A percentile compares a stretch with the other conserved stretches of the same genome.
phyloP scores from a whole-genome alignment of 192 early-diverging fungal genomes.

The Podila minutissima region DNA sequence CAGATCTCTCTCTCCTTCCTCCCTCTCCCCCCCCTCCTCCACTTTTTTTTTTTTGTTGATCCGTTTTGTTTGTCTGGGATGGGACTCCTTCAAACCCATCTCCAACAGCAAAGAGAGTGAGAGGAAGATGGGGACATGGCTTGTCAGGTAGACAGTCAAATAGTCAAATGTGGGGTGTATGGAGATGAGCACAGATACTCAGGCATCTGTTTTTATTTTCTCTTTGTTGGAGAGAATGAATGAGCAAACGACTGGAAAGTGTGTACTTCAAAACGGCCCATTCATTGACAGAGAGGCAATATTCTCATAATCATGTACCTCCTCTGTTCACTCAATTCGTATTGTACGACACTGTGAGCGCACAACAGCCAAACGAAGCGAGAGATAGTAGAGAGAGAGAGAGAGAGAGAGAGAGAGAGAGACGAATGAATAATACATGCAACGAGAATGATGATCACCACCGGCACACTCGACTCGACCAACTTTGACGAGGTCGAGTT shows the following conservation, averaged over 20 bases:
- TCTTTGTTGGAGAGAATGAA: not conserved
- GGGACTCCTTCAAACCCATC: not conserved
- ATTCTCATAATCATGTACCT: too few relatives aligned
- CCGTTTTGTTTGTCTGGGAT: not conserved
- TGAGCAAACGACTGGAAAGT: not conserved
- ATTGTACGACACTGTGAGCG: too few relatives aligned
- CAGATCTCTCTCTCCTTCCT: not conserved
- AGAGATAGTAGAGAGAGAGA: too few relatives aligned
- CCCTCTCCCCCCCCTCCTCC: not conserved
- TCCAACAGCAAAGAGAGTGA: not conserved
- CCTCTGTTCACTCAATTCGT: too few relatives aligned
- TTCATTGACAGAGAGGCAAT: too few relatives aligned
- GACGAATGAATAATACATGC: too few relatives aligned
- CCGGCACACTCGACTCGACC: too few relatives aligned
- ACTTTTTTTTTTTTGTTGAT: not conserved
- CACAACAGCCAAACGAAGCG: too few relatives aligned
- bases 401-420: too few relatives aligned
- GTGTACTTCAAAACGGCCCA: not conserved
- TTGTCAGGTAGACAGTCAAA: not conserved
- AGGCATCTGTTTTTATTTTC: not conserved
- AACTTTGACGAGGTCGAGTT: too few relatives aligned
- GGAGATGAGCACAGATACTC: constrained; percentile 1
- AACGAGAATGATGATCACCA: too few relatives aligned
- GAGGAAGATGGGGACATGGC: not conserved
- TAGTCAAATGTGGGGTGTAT: not conserved